These are phyloP conservation scores for Neurospora pannonica DNA, from an alignment of 495 filamentous ascomycete species.

Conservation along the genomic window DNA sequence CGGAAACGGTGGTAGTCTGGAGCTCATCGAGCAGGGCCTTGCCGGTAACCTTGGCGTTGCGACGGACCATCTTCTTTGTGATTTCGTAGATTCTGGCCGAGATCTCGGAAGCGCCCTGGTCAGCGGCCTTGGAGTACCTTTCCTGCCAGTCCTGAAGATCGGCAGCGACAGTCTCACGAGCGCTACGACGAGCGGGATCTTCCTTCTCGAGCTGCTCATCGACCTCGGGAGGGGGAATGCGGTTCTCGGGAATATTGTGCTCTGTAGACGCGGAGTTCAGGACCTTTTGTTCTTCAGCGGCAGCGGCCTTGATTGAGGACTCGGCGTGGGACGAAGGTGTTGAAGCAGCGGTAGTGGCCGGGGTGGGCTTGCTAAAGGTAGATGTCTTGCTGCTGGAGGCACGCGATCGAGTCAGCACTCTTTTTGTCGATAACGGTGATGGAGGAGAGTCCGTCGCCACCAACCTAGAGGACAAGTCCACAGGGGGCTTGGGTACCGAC, in stretches of 20 bases:
- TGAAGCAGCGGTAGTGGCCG: slow-evolving; percentile 11
- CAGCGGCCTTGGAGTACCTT: slow-evolving; percentile 73
- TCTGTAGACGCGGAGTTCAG: slow-evolving; percentile 12
- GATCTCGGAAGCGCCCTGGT: slow-evolving; percentile 73
- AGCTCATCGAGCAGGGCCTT: slow-evolving; percentile 58
- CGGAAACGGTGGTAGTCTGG: slow-evolving; percentile 50
- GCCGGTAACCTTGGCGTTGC: slow-evolving; percentile 44
- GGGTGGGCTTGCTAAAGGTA: slow-evolving; percentile 30
- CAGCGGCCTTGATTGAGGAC: slow-evolving; percentile 1
- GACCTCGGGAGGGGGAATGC: slow-evolving; percentile 15
- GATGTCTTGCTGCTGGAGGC: slow-evolving; percentile 12
- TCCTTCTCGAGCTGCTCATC: slow-evolving; percentile 25
- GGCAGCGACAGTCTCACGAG: slow-evolving; percentile 58
- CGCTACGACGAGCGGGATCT: slow-evolving; percentile 31
- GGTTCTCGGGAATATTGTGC: slow-evolving; percentile 3
- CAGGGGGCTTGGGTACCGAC: slow-evolving; percentile 12
- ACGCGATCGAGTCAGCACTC: slow-evolving; percentile 2
- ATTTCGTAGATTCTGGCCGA: slow-evolving; percentile 59
- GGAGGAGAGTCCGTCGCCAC: slow-evolving; percentile 2
- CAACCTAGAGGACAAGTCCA: slow-evolving; percentile 15
- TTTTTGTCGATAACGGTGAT: not conserved
- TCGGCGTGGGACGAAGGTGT: not conserved
- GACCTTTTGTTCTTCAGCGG: not conserved
- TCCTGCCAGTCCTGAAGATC: slow-evolving; percentile 77
- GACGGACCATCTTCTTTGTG: slow-evolving; percentile 44